Base-by-base conservation (phyloP, 306 rosid species). In the Hippophae rhamnoides region DNA sequence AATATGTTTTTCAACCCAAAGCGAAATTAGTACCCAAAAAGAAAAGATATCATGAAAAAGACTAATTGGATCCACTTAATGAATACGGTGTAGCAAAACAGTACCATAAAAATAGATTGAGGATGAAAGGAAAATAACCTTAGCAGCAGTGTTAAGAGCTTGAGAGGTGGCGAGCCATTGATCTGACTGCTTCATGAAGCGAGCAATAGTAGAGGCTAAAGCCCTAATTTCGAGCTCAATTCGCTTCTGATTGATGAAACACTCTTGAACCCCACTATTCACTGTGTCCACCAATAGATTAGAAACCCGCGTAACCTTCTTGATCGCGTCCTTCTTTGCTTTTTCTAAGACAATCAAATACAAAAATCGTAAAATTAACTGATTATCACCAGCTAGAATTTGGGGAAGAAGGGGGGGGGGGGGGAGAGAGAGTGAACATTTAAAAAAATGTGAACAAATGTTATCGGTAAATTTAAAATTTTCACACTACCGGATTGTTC, bases 161-260 rank as follows among this genome's bases (percentile, higher is more conserved):
- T 73, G 92, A 65, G 99, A 76, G 41, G 89, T 70, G 56, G 80
- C 48, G 54, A 92, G 95, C 96, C 93, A 92, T 6, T 92, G 96
- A 81, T 88, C 96, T 8, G 95, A 83, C 71, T 85, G 96, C 67
- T 85, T 92, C 49, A 69, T 78, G 77, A 88, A 92, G 9, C 85
- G 80, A 0, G 90, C 6, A 54, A 88, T 82, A 8, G 93, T 80
- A 27, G 64, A 48, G 27, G 93, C 68, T 26, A 88, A 62, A 25
- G 83, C 67, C 78, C 95, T 80, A 78, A 77, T 88, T 72, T 92
- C 99, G 27, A 57, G 64, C 76, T 88, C 99, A 43, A 88, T 85
- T 44, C 87, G 76, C 75, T 92, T 87, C 85, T 92, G 85, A 44
- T 76, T 79, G 49, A 83, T 10, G 58, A 87, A 92, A 27, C 85